Evolutionary conservation across 495 filamentous ascomycete genomes (phyloP).

Genomic region (Aspergillus haitiensis): DNA sequence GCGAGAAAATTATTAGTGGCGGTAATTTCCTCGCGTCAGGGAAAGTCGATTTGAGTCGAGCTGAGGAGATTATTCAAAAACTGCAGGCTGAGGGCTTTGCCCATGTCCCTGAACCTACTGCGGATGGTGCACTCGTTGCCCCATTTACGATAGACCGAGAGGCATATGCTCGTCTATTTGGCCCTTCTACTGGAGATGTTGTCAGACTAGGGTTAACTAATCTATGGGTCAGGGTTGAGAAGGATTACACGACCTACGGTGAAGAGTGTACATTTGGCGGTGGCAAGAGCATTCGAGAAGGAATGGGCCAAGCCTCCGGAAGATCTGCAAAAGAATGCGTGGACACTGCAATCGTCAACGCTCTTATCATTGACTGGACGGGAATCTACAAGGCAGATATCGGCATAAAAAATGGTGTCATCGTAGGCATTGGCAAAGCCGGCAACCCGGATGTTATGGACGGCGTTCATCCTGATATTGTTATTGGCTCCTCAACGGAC

Average conservation of each 20-base stretch:
- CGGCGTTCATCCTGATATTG: conserved; percentile 72
- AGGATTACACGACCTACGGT: conserved; percentile 79
- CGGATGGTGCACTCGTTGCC: conserved; percentile 55
- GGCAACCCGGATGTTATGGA: conserved; percentile 98
- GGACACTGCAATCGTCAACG: conserved; percentile 91
- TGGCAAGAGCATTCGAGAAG: conserved; percentile 90
- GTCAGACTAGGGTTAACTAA: conserved; percentile 82
- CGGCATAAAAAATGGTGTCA: conserved; percentile 84
- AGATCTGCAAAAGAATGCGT: conserved; percentile 67
- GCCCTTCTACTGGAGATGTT: conserved; percentile 83
- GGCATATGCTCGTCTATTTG: conserved; percentile 85
- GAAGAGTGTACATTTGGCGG: conserved; percentile 97
- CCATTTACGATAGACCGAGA: conserved; percentile 71
- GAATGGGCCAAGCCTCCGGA: conserved; percentile 92
- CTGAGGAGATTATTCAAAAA: conserved; percentile 63
- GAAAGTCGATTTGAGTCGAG: conserved; percentile 58
- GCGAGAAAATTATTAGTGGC: conserved; percentile 76
- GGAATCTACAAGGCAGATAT: conserved; percentile 98
- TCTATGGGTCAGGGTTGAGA: conserved; percentile 90
- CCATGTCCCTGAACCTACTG: conserved; percentile 65
- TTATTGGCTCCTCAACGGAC: conserved; percentile 89
- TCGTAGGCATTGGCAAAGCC: conserved; percentile 91
- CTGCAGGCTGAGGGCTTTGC: conserved; percentile 73
- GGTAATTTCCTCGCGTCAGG: conserved; percentile 82
- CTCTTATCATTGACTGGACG: conserved; percentile 84